phyloP scores from a whole-genome alignment of 1,284 basidiomycete species.

The Trametes pubescens region DNA sequence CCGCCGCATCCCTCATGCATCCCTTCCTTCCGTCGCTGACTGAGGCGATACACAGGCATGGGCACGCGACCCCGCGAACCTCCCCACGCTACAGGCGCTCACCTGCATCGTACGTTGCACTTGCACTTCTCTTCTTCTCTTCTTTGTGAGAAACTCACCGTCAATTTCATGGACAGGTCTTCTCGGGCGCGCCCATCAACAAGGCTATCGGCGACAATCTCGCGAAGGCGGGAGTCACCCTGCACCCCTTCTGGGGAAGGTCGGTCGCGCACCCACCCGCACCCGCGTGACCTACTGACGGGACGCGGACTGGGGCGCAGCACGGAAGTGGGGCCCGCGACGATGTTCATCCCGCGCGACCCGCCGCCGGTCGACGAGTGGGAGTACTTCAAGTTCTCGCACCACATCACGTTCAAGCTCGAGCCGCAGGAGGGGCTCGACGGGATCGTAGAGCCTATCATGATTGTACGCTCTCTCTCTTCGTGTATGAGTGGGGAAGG shows the following conservation, averaged over 20 bases:
- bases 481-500: background rate
- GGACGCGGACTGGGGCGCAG: slow-evolving; percentile 3
- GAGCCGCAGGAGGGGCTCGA: slow-evolving; percentile 16
- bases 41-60: slow-evolving; percentile 22
- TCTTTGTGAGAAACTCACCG: background rate
- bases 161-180: slow-evolving; percentile 15
- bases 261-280: slow-evolving; percentile 5
- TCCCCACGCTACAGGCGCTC: slow-evolving; percentile 22
- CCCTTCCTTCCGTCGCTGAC: background rate
- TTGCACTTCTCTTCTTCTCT: no score
- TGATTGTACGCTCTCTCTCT: slow-evolving; percentile 18
- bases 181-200: slow-evolving; percentile 30
- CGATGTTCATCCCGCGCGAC: slow-evolving; percentile 29
- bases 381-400: slow-evolving; percentile 34
- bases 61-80: slow-evolving; percentile 27
- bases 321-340: slow-evolving; percentile 29
- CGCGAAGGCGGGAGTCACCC: slow-evolving; percentile 19
- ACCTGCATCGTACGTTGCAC: slow-evolving; percentile 27
- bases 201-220: slow-evolving; percentile 29
- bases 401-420: slow-evolving; percentile 26
- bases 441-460: slow-evolving; percentile 27
- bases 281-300: background rate
- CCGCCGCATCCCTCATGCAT: background rate
- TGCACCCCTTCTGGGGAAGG: slow-evolving; percentile 30
- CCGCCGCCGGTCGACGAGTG: slow-evolving; percentile 25